Percentiles rank a stretch among this genome's conserved stretches.
Evolutionary conservation across 1,284 basidiomycete genomes (phyloP).

Genomic region (Ustilago cynodontis): DNA sequence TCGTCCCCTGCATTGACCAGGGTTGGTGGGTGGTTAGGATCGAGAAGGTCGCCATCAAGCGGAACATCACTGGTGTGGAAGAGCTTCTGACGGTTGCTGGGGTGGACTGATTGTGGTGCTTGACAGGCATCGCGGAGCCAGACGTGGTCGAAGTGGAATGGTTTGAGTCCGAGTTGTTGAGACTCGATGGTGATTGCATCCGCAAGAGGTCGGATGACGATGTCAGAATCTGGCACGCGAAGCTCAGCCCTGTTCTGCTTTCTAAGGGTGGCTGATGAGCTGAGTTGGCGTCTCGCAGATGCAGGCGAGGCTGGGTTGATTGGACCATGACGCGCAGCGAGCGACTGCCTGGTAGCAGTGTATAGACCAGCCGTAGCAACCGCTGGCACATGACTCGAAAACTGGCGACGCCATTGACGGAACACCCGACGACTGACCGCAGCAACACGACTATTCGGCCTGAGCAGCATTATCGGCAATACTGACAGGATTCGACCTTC

Average conservation of each 20-base stretch:
- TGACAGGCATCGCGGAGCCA: slow-evolving; percentile 76
- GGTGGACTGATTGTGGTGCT: slow-evolving; percentile 77
- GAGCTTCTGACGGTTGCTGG: slow-evolving; percentile 81
- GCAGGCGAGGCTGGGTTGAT: not conserved
- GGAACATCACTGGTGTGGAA: slow-evolving; percentile 75
- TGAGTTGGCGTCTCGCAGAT: not conserved
- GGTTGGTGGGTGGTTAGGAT: slow-evolving; percentile 66
- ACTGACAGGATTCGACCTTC: slow-evolving; percentile 47
- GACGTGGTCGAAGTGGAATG: slow-evolving; percentile 62
- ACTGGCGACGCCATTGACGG: slow-evolving; percentile 23
- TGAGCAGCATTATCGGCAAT: slow-evolving; percentile 39
- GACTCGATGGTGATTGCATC: slow-evolving; percentile 66
- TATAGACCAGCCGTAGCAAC: slow-evolving; percentile 33
- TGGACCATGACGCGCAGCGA: not conserved
- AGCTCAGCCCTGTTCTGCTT: slow-evolving; percentile 10
- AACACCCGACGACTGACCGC: slow-evolving; percentile 14
- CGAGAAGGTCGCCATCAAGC: slow-evolving; percentile 72
- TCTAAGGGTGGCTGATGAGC: slow-evolving; percentile 8
- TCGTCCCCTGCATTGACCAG: slow-evolving; percentile 20
- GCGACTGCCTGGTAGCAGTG: slow-evolving; percentile 19
- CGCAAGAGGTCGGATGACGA: slow-evolving; percentile 31
- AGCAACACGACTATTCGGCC: slow-evolving; percentile 19
- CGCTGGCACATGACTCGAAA: slow-evolving; percentile 19
- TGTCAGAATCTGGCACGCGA: slow-evolving; percentile 32
- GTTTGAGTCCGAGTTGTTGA: slow-evolving; percentile 48